phyloP scores from a whole-genome alignment of 1,284 basidiomycete genomes.

The Fomes fomentarius region DNA sequence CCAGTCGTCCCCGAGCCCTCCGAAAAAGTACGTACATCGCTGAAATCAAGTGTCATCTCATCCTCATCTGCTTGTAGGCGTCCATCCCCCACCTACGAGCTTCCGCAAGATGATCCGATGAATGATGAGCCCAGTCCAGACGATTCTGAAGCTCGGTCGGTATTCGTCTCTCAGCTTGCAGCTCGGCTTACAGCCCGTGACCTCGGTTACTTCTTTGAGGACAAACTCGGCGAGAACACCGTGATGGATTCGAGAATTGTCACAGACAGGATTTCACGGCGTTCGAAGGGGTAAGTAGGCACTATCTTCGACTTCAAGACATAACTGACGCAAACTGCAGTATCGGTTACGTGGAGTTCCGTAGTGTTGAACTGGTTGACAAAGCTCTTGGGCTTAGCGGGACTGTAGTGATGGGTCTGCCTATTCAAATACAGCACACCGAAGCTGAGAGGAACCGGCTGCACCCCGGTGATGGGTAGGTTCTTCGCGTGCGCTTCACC shows the following conservation, averaged over 20 bases:
- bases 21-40: conserved; percentile 10
- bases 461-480: conserved; percentile 82
- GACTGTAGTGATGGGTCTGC: conserved; percentile 96
- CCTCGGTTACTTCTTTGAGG: conserved; percentile 98
- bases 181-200: conserved; percentile 94
- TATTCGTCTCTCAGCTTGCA: conserved; percentile 98
- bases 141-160: conserved; percentile 94
- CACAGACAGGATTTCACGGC: conserved; percentile 88
- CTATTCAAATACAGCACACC: conserved; percentile 94
- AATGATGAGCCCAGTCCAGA: conserved; percentile 82
- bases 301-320: not conserved
- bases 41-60: not conserved
- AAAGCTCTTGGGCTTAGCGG: conserved; percentile 90
- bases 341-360: conserved; percentile 98
- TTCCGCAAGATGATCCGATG: conserved; percentile 61
- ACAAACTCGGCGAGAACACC: conserved; percentile 88
- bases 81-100: conserved; percentile 74
- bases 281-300: conserved; percentile 87
- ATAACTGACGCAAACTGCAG: conserved; percentile 35
- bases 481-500: conserved; percentile 7
- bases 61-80: conserved; percentile 46
- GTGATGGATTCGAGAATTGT: conserved; percentile 97
- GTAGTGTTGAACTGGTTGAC: conserved; percentile 86
- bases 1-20: conserved; percentile 19
- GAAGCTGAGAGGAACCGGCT: conserved; percentile 95